Conservation (phyloP, 768 basidiomycete species). For the Pisolithus orientalis region DNA sequence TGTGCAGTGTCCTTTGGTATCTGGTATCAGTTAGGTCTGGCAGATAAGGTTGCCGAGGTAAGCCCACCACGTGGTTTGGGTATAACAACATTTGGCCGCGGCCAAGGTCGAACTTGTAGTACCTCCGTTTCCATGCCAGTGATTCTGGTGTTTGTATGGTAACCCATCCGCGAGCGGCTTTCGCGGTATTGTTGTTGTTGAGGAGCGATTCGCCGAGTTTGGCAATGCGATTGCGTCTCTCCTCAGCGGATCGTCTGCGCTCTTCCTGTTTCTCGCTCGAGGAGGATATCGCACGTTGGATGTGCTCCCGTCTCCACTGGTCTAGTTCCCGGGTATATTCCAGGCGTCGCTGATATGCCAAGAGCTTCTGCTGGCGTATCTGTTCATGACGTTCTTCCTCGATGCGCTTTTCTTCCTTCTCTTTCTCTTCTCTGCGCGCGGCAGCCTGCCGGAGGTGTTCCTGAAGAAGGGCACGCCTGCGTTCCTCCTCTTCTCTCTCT, state of each 20-base stretch:
- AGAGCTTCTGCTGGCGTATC: conserved; percentile 41
- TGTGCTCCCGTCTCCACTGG: conserved; percentile 46
- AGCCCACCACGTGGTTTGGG: conserved; percentile 43
- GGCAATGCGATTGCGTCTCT: conserved; percentile 33
- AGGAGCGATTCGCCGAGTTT: conserved; percentile 42
- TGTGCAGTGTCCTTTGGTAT: conserved; percentile 22
- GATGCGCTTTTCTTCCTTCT: conserved; percentile 34
- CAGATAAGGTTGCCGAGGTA: neutral
- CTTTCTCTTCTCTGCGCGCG: conserved; percentile 30
- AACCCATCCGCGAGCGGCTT: conserved; percentile 49
- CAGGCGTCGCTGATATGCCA: conserved; percentile 41
- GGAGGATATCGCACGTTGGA: conserved; percentile 37
- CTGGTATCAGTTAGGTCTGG: neutral
- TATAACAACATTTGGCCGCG: conserved; percentile 41
- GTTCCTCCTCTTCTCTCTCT: conserved; percentile 37
- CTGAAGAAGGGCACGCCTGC: conserved; percentile 37
- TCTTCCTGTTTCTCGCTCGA: conserved; percentile 39
- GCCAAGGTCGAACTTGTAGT: conserved; percentile 46
- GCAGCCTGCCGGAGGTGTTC: conserved; percentile 35
- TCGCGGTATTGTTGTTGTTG: conserved; percentile 28
- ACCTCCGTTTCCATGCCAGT: conserved; percentile 60
- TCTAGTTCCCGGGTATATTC: conserved; percentile 48
- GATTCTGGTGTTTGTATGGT: conserved; percentile 51
- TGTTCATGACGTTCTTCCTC: conserved; percentile 41
- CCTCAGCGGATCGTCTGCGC: conserved; percentile 34